Percentiles rank a stretch among this genome's conserved stretches.
Evolutionary conservation across 2,329 filamentous ascomycete species (phyloP).

Genomic region (Pseudocercospora eumusae): DNA sequence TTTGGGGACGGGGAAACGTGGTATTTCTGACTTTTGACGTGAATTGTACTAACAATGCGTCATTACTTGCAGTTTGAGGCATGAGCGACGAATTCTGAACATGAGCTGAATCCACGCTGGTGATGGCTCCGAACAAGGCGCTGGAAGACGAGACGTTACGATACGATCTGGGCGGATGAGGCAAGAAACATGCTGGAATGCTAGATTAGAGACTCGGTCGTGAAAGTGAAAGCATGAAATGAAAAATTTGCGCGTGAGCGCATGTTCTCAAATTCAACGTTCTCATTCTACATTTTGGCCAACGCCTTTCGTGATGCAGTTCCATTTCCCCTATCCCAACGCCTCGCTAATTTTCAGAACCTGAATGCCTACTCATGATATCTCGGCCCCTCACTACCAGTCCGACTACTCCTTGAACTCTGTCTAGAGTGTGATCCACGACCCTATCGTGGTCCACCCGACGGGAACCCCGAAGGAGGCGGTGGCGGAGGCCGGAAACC

Average conservation of each 20-base stretch:
- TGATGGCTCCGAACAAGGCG: neutral
- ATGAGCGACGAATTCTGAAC: neutral
- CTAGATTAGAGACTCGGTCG: neutral
- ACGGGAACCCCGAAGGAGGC: slow-evolving; percentile 52
- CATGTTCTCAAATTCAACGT: neutral
- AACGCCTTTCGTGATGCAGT: neutral
- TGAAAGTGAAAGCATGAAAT: slow-evolving; percentile 8
- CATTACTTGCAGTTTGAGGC: neutral
- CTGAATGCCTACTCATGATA: neutral
- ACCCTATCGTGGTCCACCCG: slow-evolving; percentile 8
- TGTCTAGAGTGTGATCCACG: slow-evolving; percentile 1
- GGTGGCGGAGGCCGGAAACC: slow-evolving; percentile 47
- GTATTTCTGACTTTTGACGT: neutral
- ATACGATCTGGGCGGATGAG: neutral
- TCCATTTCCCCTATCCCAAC: neutral
- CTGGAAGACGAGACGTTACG: neutral
- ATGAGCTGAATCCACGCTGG: slow-evolving; percentile 9
- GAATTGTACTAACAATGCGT: slow-evolving; percentile 12
- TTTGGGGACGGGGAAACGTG: neutral
- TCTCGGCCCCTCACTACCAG: neutral
- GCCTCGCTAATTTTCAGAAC: slow-evolving; percentile 12
- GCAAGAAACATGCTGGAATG: neutral
- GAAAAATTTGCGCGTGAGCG: neutral
- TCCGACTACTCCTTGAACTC: neutral
- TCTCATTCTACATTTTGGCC: neutral